Evolutionary conservation across 2,329 filamentous ascomycete genomes (phyloP), one percentile per base, ranked within the genome.

Genomic region (Fusarium praegraminearum): DNA sequence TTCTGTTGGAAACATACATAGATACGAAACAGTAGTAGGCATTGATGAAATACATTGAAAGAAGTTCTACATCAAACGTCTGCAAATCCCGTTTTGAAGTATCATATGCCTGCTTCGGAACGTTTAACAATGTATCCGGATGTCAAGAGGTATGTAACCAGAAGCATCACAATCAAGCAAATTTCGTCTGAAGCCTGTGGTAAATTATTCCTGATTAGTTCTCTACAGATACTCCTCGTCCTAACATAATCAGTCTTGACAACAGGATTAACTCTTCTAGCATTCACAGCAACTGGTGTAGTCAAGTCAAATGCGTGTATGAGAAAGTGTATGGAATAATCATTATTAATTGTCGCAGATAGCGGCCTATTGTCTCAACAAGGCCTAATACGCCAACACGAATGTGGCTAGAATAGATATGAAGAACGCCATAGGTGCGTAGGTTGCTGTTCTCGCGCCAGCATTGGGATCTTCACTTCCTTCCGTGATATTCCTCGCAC

Each of bases 1-100:
- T 61, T 60, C 49, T 54, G 53, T 65, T 65, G 68, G 64, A 71
- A 62, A 66, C 45, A 65, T 59, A 66, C 65, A 71, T 69, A 70
- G 67, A 70, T 61, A 68, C 45, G 58, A 60, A 70, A 70, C 56
- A 70, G 54, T 53, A 56, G 65, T 57, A 60, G 54, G 61, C 43
- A 40, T 54, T 40, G 63, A 68, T 54, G 63, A 70, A 59, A 65
- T 61, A 12, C 61, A 58, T 43, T 40, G 16, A 51, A 32, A 40
- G 13, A 46, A 43, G 38, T 22, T 22, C 28, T 32, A 30, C 20
- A 22, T n/a, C 11, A 16, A n/a, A 16, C 18, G 22, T 22, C 26
- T 36, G 6, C 15, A 30, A 38, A 30, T 7, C 26, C 6, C 16
- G 20, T 24, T 45, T 11, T 26, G 33, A 51, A 11, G 4, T 38